phyloP scores from a whole-genome alignment of 192 early-diverging fungal species.

The Jimgerdemannia flammicorona region DNA sequence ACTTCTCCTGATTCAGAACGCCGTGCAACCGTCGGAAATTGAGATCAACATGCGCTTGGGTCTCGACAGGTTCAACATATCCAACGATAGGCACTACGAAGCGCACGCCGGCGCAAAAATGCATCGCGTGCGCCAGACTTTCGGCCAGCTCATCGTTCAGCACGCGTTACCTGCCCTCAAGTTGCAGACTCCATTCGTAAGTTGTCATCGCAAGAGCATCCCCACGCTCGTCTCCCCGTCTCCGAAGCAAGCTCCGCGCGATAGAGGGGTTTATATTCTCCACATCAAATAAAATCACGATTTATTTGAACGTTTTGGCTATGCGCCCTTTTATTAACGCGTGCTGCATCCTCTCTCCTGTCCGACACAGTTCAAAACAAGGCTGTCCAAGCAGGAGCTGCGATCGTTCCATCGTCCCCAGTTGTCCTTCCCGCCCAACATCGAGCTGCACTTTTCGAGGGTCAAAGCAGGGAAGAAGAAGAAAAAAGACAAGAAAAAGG shows the following conservation, averaged over 20 bases:
- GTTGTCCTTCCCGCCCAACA: conserved; percentile 58
- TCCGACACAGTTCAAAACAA: conserved; percentile 71
- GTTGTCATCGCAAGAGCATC: not conserved
- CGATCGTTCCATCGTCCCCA: conserved; percentile 88
- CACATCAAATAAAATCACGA: too few species aligned
- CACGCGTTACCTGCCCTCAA: conserved; percentile 87
- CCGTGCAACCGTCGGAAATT: conserved; percentile 50
- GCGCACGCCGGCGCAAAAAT: conserved; percentile 57
- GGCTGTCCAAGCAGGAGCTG: conserved; percentile 74
- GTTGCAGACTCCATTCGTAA: conserved; percentile 70
- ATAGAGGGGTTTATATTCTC: too few species aligned
- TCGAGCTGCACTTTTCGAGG: conserved; percentile 66
- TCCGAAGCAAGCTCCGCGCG: too few species aligned
- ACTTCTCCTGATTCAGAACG: conserved; percentile 15
- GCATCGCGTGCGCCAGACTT: conserved; percentile 81
- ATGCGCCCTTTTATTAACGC: too few species aligned
- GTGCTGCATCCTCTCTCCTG: not conserved
- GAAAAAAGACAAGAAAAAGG: conserved; percentile 69
- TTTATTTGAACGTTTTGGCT: too few species aligned
- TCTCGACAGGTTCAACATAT: conserved; percentile 81
- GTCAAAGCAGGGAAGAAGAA: conserved; percentile 72
- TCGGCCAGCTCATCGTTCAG: conserved; percentile 78
- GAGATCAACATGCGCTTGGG: conserved; percentile 55
- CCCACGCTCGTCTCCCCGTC: too few species aligned
- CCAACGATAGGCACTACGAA: conserved; percentile 87